phyloP scores from a whole-genome alignment of 345 rosid genomes.

The Ceriops tagal region DNA sequence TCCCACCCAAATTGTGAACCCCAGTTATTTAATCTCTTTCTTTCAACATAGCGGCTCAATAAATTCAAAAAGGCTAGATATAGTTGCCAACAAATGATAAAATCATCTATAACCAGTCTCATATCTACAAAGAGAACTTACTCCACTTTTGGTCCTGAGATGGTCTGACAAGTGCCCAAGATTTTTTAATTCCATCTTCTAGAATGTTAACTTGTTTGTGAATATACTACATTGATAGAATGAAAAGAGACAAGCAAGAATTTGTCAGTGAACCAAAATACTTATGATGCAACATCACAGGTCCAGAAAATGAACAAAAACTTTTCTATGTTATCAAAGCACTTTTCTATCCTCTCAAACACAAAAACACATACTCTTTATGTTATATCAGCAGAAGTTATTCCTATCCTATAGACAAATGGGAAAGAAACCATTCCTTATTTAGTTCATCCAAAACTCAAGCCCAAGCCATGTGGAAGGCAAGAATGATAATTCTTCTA shows the following conservation, averaged over 20 bases:
- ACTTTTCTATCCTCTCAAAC: no score
- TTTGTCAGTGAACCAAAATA: background rate
- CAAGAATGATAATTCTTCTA: no score
- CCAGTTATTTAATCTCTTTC: background rate
- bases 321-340: background rate
- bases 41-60: background rate
- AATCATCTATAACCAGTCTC: background rate
- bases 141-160: conserved; percentile 34
- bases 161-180: conserved; percentile 55
- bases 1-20: background rate
- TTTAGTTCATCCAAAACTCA: no score
- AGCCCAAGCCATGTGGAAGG: no score
- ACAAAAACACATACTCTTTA: background rate
- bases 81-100: background rate
- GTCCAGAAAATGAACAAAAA: background rate
- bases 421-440: no score
- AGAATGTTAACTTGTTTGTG: conserved; percentile 64
- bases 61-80: background rate
- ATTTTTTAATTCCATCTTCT: conserved; percentile 74
- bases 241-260: background rate
- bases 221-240: conserved; percentile 55
- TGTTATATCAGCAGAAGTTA: no score
- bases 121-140: conserved; percentile 25
- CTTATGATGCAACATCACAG: background rate
- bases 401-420: no score